Base-by-base conservation (phyloP, 2,329 filamentous ascomycete species). In the Fusarium illudens region DNA sequence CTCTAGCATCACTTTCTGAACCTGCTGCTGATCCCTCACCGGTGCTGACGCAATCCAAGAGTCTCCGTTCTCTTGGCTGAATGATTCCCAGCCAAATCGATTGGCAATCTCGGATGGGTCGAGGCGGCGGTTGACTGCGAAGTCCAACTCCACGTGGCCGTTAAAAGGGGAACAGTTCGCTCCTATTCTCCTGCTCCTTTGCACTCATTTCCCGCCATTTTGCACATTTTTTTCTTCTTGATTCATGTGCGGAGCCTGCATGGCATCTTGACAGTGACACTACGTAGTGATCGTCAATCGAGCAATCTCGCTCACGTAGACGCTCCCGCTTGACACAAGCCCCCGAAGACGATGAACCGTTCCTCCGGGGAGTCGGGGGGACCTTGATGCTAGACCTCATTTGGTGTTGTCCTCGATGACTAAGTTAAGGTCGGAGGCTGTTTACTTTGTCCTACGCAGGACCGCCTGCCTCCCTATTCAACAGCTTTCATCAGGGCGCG, bases 81-180 rank as follows among this genome's bases (percentile, higher is more conserved):
- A 72, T 62, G 59, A 58, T 55, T 54, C 44, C 27, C 52, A 51
- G 44, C 30, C 34, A 54, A 32, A 52, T 17, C 56, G n/a, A 71
- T 69, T 72, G 58, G 65, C 46, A 71, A 60, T 51, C 44, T 58
- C 37, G 48, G 42, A 58, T 50, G 42, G 52, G 46, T 56, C 19
- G 17, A 50, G 36, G 25, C 51, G 27, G 25, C 50, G 29, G n/a
- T 51, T 44, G 52, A 20, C 36, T 52, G 37, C 25, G 29, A 25
- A 55, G 32, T 20, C 44, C 36, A 33, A 57, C 54, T 42, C 51
- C 65, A 60, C 33, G 42, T 60, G 33, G 42, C n/a, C 15, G 19
- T 34, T 32, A 59, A 67, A 44, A 49, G 50, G 39, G 30, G 30
- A 36, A 12, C 22, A 15, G 19, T 22, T 19, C 27, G 33, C 51